Conservation (phyloP, 768 basidiomycete species). For the Rhizopogon vulgaris region DNA sequence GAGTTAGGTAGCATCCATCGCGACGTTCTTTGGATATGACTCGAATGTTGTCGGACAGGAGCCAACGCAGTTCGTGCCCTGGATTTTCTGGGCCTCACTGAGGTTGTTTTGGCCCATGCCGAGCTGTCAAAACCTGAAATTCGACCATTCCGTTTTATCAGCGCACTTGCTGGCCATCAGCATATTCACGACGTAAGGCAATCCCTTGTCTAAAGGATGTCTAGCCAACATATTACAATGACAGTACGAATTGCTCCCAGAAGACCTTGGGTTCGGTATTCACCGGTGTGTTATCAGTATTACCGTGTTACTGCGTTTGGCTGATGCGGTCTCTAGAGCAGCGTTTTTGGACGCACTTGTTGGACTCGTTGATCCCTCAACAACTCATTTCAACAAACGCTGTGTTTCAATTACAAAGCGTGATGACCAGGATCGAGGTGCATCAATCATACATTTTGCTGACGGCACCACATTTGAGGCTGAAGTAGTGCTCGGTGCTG, state of each 20-base stretch:
- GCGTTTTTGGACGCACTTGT: constrained; percentile 44
- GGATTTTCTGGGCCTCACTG: constrained; percentile 36
- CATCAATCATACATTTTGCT: constrained; percentile 33
- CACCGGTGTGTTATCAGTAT: constrained; percentile 32
- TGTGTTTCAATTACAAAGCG: constrained; percentile 30
- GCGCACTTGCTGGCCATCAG: constrained; percentile 38
- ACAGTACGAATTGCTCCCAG: constrained; percentile 27
- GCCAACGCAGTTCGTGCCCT: constrained; percentile 45
- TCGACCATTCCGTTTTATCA: constrained; percentile 33
- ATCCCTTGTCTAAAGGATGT: not conserved
- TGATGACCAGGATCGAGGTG: constrained; percentile 13
- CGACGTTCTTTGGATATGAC: not conserved
- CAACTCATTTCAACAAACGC: constrained; percentile 46
- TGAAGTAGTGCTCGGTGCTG: constrained; percentile 42
- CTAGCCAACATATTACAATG: not conserved
- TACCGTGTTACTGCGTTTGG: not conserved
- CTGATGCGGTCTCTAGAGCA: constrained; percentile 29
- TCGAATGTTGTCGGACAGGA: constrained; percentile 23
- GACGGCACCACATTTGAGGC: constrained; percentile 43
- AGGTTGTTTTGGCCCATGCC: constrained; percentile 33
- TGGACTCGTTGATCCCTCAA: constrained; percentile 33
- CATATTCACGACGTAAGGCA: constrained; percentile 37
- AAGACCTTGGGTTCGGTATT: constrained; percentile 38
- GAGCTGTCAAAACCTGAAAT: constrained; percentile 27
- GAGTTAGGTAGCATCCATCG: constrained; percentile 33